Conservation (phyloP, 257 asterid species). For the Thymus quinquecostatus region DNA sequence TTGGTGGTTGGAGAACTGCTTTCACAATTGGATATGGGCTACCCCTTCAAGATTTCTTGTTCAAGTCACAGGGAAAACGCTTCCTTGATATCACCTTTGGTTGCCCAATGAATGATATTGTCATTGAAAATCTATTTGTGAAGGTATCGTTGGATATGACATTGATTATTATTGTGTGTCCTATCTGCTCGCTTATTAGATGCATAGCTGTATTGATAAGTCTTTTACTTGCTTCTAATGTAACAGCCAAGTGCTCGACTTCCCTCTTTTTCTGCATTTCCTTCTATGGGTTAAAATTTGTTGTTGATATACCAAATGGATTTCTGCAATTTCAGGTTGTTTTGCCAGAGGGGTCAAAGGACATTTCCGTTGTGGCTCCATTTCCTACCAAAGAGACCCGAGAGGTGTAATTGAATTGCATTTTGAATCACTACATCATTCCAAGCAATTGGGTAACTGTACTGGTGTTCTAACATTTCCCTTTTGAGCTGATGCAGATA, state of each 20-base stretch:
- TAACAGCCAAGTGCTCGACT: background rate
- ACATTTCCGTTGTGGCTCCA: conserved; percentile 62
- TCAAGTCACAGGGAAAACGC: conserved; percentile 77
- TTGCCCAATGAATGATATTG: conserved; percentile 78
- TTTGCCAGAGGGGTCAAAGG: conserved; percentile 94
- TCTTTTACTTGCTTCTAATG: conserved; percentile 1
- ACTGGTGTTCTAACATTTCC: conserved; percentile 35
- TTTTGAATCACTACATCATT: conserved; percentile 6
- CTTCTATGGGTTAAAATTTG: background rate
- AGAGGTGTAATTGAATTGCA: conserved; percentile 61
- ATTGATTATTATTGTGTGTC: background rate
- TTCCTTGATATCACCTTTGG: conserved; percentile 77
- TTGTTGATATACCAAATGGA: conserved; percentile 16
- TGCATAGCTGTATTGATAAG: background rate
- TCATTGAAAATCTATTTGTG: conserved; percentile 77
- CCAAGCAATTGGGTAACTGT: conserved; percentile 17
- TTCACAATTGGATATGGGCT: conserved; percentile 94
- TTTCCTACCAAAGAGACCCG: conserved; percentile 66
- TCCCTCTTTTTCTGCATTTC: background rate
- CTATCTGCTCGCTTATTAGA: no score
- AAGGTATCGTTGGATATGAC: conserved; percentile 59
- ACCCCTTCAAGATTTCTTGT: conserved; percentile 91
- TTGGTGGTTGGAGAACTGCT: conserved; percentile 98
- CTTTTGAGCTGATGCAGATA: conserved; percentile 55
- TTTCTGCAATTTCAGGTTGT: conserved; percentile 59